These are phyloP conservation scores for Diaporthe longicolla DNA, from an alignment of 2,329 filamentous ascomycete genomes.

Conservation along the genomic window DNA sequence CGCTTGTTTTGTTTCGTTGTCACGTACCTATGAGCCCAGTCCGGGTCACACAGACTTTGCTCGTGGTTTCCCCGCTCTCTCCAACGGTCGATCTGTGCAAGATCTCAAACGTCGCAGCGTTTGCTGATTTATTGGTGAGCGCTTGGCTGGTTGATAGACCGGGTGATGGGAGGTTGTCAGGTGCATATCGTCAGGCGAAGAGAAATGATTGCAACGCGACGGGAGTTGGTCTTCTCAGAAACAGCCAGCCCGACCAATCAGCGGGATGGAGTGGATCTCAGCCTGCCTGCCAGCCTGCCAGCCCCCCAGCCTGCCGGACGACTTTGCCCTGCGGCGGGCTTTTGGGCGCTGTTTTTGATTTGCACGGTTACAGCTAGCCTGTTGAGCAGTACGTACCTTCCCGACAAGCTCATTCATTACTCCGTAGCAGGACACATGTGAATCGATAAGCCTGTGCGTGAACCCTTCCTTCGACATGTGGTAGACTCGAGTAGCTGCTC, in stretches of 20 bases:
- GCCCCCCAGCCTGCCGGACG: neutral
- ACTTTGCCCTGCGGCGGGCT: neutral
- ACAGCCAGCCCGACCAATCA: neutral
- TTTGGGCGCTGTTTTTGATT: neutral
- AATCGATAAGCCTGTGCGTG: neutral
- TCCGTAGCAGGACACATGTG: neutral
- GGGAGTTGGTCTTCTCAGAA: conserved; percentile 15
- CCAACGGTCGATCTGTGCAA: neutral
- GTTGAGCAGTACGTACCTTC: neutral
- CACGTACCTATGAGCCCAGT: conserved; percentile 68
- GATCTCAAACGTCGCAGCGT: neutral
- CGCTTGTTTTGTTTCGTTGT: conserved; percentile 49
- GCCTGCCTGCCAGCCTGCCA: neutral
- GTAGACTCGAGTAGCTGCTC: neutral
- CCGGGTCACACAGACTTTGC: conserved; percentile 43
- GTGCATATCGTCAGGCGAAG: conserved; percentile 6
- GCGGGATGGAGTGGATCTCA: neutral
- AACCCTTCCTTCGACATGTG: neutral
- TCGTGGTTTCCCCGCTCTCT: conserved; percentile 11
- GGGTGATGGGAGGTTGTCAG: neutral
- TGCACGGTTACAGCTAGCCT: neutral
- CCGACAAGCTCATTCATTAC: neutral
- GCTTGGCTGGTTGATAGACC: neutral
- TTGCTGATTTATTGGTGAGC: neutral
- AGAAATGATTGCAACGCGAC: conserved; percentile 1